phyloP scores from a whole-genome alignment of 768 basidiomycete genomes.

The Leccinum rimulosum region DNA sequence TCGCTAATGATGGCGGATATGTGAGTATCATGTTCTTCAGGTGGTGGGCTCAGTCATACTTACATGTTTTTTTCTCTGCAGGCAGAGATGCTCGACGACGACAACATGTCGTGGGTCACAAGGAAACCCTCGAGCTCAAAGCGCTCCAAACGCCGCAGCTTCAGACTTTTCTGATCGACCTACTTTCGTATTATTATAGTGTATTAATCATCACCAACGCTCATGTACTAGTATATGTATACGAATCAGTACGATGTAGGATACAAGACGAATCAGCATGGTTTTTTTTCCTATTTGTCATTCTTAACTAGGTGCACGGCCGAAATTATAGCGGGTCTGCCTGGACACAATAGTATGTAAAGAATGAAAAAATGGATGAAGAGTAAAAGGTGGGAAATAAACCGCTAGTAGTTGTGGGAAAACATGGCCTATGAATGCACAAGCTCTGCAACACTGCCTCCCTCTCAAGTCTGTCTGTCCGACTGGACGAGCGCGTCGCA shows the following conservation, averaged over 20 bases:
- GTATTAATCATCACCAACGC: constrained; percentile 1
- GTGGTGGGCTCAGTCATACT: not conserved
- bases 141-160: constrained; percentile 6
- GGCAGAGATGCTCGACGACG: constrained; percentile 30
- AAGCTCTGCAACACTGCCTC: too few relatives aligned
- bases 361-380: too few relatives aligned
- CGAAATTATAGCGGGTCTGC: too few relatives aligned
- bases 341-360: too few relatives aligned
- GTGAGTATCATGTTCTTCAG: constrained; percentile 8
- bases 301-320: not conserved
- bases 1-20: constrained; percentile 8
- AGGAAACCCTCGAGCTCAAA: constrained; percentile 5
- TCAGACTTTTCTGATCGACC: constrained; percentile 11
- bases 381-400: too few relatives aligned
- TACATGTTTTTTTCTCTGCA: not conserved
- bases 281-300: not conserved
- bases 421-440: too few relatives aligned
- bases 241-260: constrained; percentile 4
- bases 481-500: too few relatives aligned
- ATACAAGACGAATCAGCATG: constrained; percentile 3
- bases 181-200: not conserved
- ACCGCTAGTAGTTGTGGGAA: too few relatives aligned
- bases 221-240: constrained; percentile 9
- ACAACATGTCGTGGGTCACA: constrained; percentile 28
- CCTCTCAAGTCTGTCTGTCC: too few relatives aligned